Percentiles rank a stretch among this genome's conserved stretches.
These are phyloP conservation scores for Corynespora cassiicola DNA, from an alignment of 2,329 filamentous ascomycete genomes.

Conservation along the genomic window DNA sequence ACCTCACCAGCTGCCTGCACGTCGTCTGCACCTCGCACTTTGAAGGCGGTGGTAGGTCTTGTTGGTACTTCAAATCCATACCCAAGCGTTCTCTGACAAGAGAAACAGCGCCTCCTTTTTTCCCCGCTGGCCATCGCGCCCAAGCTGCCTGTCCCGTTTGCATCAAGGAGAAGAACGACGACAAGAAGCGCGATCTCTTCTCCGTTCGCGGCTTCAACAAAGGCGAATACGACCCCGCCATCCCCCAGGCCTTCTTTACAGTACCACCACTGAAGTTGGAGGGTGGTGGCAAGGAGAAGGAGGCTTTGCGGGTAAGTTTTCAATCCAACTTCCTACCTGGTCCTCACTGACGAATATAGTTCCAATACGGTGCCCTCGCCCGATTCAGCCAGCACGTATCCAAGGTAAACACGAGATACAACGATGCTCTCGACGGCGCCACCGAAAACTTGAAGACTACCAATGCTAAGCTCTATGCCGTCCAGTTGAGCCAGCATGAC, in stretches of 20 bases:
- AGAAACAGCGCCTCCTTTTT: constrained; percentile 55
- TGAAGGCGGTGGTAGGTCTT: constrained; percentile 53
- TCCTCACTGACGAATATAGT: constrained; percentile 42
- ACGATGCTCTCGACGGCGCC: no score
- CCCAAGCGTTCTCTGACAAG: no score
- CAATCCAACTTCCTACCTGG: neutral
- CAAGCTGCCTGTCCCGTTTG: constrained; percentile 55
- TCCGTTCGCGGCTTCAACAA: constrained; percentile 51
- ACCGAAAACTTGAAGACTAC: neutral
- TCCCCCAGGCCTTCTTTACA: constrained; percentile 52
- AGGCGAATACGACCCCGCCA: constrained; percentile 51
- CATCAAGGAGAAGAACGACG: constrained; percentile 42
- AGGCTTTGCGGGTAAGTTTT: constrained; percentile 50
- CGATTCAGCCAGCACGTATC: constrained; percentile 33
- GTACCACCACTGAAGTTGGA: constrained; percentile 54
- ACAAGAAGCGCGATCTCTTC: constrained; percentile 47
- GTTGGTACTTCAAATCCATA: neutral
- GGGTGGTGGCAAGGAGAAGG: constrained; percentile 42
- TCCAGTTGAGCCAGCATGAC: neutral
- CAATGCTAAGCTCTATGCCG: no score
- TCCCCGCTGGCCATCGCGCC: constrained; percentile 48
- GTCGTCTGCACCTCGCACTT: constrained; percentile 57
- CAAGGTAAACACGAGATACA: no score
- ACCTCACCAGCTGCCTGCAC: constrained; percentile 57
- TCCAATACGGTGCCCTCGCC: constrained; percentile 51